A percentile compares a stretch with the other conserved stretches of the same genome.
These are phyloP conservation scores for Penicillium maclennaniae DNA, from an alignment of 495 filamentous ascomycete species.

Conservation along the genomic window DNA sequence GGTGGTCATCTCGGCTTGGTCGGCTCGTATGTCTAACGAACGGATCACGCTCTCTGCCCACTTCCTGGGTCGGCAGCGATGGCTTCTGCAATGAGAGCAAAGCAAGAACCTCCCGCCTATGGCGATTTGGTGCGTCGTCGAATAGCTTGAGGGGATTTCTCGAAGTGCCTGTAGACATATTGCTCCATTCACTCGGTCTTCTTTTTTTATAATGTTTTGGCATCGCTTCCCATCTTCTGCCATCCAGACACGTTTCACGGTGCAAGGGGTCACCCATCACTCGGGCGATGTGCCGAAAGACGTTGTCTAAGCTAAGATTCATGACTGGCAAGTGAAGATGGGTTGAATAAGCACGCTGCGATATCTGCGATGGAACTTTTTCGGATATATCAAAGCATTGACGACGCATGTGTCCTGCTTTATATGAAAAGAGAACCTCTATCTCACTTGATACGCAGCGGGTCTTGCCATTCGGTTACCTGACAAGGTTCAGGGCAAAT, in stretches of 20 bases:
- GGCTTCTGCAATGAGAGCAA: not conserved
- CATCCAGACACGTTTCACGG: not conserved
- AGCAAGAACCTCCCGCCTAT: not conserved
- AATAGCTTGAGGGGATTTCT: not conserved
- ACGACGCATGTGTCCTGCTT: too few species aligned
- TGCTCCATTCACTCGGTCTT: too few species aligned
- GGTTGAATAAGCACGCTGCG: too few species aligned
- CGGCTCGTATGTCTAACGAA: not conserved
- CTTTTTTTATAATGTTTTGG: not conserved
- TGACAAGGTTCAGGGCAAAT: too few species aligned
- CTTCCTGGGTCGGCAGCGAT: not conserved
- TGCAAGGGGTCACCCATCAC: slow-evolving; percentile 1
- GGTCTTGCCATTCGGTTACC: too few species aligned
- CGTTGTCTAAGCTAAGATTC: too few species aligned
- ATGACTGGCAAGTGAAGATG: too few species aligned
- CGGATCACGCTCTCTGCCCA: slow-evolving; percentile 1
- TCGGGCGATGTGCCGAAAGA: not conserved
- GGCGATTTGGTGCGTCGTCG: not conserved
- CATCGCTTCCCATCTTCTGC: not conserved
- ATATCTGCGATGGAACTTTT: too few species aligned
- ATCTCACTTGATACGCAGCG: too few species aligned
- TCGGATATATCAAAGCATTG: too few species aligned
- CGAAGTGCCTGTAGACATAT: too few species aligned
- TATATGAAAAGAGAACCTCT: too few species aligned
- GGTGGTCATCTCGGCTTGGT: not conserved